These are phyloP conservation scores for Podochytrium sp. DNA, from an alignment of 192 early-diverging fungal species.

Conservation along the genomic window DNA sequence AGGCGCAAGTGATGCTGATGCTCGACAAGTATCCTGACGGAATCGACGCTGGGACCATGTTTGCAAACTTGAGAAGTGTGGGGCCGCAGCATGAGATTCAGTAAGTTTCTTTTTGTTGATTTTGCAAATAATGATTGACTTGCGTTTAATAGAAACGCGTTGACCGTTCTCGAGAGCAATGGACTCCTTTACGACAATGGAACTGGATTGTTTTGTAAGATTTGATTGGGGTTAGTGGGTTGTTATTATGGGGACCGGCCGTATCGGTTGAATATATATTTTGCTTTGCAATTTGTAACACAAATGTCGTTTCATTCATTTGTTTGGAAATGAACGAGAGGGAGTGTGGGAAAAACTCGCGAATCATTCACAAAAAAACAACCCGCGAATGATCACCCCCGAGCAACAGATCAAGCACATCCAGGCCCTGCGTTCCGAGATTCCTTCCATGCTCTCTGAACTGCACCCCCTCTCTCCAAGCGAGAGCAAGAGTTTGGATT, in stretches of 20 bases:
- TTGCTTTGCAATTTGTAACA: too few species aligned
- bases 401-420: neutral
- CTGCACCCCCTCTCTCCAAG: neutral
- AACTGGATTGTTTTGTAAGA: neutral
- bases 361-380: neutral
- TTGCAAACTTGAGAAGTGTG: constrained; percentile 6
- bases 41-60: neutral
- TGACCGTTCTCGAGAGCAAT: constrained; percentile 2
- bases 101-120: neutral
- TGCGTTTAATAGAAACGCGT: constrained; percentile 4
- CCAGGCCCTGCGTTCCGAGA: neutral
- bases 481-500: neutral
- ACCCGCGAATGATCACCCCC: neutral
- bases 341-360: too few species aligned
- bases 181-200: constrained; percentile 23
- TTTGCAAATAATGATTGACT: neutral
- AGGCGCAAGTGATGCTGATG: neutral
- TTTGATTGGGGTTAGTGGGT: too few species aligned
- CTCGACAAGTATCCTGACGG: neutral
- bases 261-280: too few species aligned
- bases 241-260: too few species aligned
- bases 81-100: neutral
- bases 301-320: too few species aligned
- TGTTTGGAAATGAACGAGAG: too few species aligned
- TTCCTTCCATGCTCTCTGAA: neutral